Base-by-base conservation (phyloP, 345 rosid genomes). In the Brassica nigra region DNA sequence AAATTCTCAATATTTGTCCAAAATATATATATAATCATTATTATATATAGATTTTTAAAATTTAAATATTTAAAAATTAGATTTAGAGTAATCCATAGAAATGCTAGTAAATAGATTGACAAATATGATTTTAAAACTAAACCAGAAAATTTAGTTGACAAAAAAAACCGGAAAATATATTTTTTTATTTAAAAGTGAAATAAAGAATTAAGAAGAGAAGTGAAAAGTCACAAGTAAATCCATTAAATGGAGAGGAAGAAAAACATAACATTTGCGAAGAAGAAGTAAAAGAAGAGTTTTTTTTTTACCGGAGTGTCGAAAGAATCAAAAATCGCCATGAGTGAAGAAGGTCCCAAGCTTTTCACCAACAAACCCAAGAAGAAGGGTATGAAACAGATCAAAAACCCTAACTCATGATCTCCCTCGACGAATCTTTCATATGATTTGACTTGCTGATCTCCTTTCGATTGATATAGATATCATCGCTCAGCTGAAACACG, bases 351-450 rank as follows among this genome's bases (percentile, higher is more conserved):
- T 81, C 92, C 89, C 12, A 90, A 86, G 91, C 97, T 92, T 72
- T 90, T 62, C 89, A 66, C 84, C 74, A 83, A 89, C 80, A 92
- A 89, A 80, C 94, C 94, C 63, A 92, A 86, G 83, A 90, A 89
- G 83, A 86, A 91, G 47, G 78, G 78, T 79, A 47, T 23, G 27
- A 23, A 23, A 23, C 27, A 23, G 27, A 23, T 23, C 27, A 23
- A 23, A 23, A 23, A 23, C 27, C 27, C 27, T 23, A 23, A 23
- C 27, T 23, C 27, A 23, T 23, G 88, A n/a, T n/a, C n/a, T n/a
- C n/a, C n/a, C n/a, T n/a, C n/a, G n/a, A n/a, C n/a, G n/a, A 80
- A 74, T 73, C 54, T 73, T 67, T 64, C 15, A 47, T 34, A 5
- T 11, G 49, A 34, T 70, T n/a, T 58, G 36, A 59, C 47, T 39